phyloP scores from a whole-genome alignment of 495 filamentous ascomycete genomes.

The Tricharina praecox region DNA sequence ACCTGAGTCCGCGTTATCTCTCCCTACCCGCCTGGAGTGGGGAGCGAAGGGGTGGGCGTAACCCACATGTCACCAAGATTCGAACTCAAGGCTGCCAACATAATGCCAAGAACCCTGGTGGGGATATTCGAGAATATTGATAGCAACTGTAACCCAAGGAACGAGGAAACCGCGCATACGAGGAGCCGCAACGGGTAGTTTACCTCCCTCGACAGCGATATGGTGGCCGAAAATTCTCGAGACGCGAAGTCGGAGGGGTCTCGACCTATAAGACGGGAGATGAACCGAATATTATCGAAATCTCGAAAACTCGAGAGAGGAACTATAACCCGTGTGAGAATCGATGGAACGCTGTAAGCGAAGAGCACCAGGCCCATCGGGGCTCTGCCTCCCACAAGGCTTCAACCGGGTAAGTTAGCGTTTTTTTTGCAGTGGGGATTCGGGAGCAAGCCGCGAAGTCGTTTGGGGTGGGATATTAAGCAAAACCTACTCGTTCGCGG shows the following conservation, averaged over 20 bases:
- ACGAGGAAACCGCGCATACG: constrained; percentile 8
- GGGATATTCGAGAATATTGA: constrained; percentile 3
- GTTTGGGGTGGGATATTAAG: too few relatives aligned
- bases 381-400: constrained; percentile 9
- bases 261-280: neutral
- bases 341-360: constrained; percentile 15
- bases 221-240: neutral
- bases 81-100: constrained; percentile 14
- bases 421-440: too few relatives aligned
- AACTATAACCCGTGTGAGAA: constrained; percentile 8
- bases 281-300: neutral
- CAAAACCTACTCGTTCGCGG: constrained; percentile 16
- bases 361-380: constrained; percentile 14
- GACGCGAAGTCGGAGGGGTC: neutral
- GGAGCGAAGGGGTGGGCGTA: too few relatives aligned
- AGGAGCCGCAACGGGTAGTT: constrained; percentile 10
- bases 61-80: constrained; percentile 19
- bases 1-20: constrained; percentile 6
- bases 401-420: neutral
- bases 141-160: constrained; percentile 12
- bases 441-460: too few relatives aligned
- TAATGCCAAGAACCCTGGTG: constrained; percentile 8
- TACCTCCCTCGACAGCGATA: constrained; percentile 5
- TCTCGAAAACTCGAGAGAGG: constrained; percentile 7
- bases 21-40: too few relatives aligned